Base-by-base conservation (phyloP, 2,329 filamentous ascomycete genomes). In the Colletotrichum tropicale region DNA sequence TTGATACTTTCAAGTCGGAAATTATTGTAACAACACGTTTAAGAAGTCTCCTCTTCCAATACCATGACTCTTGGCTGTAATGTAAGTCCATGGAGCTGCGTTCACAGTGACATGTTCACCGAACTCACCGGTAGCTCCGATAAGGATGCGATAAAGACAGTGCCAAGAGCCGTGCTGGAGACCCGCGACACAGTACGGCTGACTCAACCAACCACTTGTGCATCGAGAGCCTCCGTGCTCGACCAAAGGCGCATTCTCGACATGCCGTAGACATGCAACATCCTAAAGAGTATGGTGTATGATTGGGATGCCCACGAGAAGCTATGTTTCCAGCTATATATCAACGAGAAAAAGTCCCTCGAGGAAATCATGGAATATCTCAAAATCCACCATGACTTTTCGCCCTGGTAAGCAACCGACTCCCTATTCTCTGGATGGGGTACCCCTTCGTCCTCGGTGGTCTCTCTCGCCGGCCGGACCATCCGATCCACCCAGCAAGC, bases 311-410 rank as follows among this genome's bases (percentile, higher is more conserved):
- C 79, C 16, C 83, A 89, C 78, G 83, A 83, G 79, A 82, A 87
- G 69, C 84, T 81, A 80, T 87, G 86, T 79, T 83, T 83, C 55
- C 90, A 91, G 78, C 90, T 97, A 81, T 97, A 96, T 80, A 94
- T 96, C 79, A 91, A 93, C 75, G 93, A 97, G 85, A 92, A 92
- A 79, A 93, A 91, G 85, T 91, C 92, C 55, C 86, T 96, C 73
- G 92, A 94, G 80, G 92, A 96, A 78, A 93, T 97, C 56, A 94
- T 95, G 87, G 89, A 92, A 30, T 92, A 93, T 81, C 93, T 95
- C 89, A 91, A 88, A 78, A 87, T 87, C 72, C 87, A 89, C 74
- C 88, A 93, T 86, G 89, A 91, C 76, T 95, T 96, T 83, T 88
- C 91, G 34, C 94, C 94, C 26, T 94, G 93, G 93, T 94, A 87